Base-by-base conservation (phyloP, 352 stramenopile species). In the Globisporangium polare region DNA sequence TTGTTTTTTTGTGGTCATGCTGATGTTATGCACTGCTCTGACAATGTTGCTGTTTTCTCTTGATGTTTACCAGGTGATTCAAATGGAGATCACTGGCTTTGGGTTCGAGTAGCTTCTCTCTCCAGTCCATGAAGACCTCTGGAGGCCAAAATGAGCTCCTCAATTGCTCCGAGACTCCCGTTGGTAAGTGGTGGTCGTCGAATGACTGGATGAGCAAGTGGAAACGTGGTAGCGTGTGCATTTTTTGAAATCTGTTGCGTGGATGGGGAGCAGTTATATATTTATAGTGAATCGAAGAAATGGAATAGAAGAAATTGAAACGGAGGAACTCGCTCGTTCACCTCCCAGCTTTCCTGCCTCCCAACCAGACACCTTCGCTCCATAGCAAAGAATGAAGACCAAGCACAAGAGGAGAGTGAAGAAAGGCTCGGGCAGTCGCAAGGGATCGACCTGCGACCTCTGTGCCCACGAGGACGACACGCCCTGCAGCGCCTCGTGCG, bases 11-110 rank as follows among this genome's bases (percentile, higher is more conserved):
- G 6, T 39, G n/a, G n/a, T n/a, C n/a, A n/a, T n/a, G n/a, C n/a
- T 53, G 20, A 41, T 54, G n/a, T 42, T 17, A 3, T 39, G 53
- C 17, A 5, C 7, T 53, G 20, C 46, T 51, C 31, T 63, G 15
- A 43, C 41, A 46, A 58, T 53, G 84, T 46, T n/a, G 8, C 5
- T 45, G 18, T 43, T 33, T 26, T 18, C 5, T 45, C 81, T 88
- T 15, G 64, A 3, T 69, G 45, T 17, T 43, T 29, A 17, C 3
- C 20, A 86, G 74, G 76, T 83, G 39, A 82, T 86, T 54, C 78
- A 99, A 51, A 67, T 97, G 88, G 88, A 96, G 63, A 74, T 88
- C 45, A 96, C 89, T 17, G 90, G 91, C 37, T 97, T 98, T 64
- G 69, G 69, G 5, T 62, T 73, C 53, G 70, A 77, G 62, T 77